These are phyloP conservation scores for Vanilla planifolia DNA, from an alignment of 106 monocot genomes.

Conservation along the genomic window DNA sequence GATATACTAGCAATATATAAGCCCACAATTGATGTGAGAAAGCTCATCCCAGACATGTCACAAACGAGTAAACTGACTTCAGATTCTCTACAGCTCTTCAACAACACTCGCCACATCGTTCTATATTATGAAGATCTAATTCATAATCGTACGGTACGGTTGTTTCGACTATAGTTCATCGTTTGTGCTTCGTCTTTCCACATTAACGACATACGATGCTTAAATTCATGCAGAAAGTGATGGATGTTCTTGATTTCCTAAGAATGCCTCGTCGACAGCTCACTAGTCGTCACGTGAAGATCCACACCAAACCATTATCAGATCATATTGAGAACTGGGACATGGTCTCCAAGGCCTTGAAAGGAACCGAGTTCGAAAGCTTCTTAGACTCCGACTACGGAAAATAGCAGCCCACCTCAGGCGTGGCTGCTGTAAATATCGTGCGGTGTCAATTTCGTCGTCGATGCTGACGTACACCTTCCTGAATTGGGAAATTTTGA, in stretches of 20 bases:
- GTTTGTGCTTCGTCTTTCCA: background rate
- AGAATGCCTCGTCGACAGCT: conserved; percentile 56
- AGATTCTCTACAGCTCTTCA: conserved; percentile 64
- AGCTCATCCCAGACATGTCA: conserved; percentile 42
- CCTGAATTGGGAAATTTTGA: too few relatives aligned
- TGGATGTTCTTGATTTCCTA: conserved; percentile 69
- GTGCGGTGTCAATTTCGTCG: background rate
- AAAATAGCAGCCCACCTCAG: background rate
- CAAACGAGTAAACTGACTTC: conserved; percentile 28
- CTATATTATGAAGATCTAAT: conserved; percentile 91
- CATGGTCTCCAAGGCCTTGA: conserved; percentile 38
- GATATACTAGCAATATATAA: conserved; percentile 67
- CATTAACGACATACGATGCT: background rate
- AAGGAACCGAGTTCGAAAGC: conserved; percentile 58
- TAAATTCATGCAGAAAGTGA: conserved; percentile 32
- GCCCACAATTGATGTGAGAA: conserved; percentile 43
- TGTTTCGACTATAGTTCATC: background rate
- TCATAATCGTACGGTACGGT: conserved; percentile 51
- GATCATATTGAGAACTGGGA: conserved; percentile 73
- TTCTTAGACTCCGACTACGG: conserved; percentile 41
- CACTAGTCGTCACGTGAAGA: conserved; percentile 73
- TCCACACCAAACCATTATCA: conserved; percentile 63
- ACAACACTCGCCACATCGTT: conserved; percentile 57
- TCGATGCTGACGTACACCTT: too few relatives aligned
- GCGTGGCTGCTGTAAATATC: background rate